Evolutionary conservation across 2,329 filamentous ascomycete genomes (phyloP).

Genomic region (Colletotrichum noveboracense): DNA sequence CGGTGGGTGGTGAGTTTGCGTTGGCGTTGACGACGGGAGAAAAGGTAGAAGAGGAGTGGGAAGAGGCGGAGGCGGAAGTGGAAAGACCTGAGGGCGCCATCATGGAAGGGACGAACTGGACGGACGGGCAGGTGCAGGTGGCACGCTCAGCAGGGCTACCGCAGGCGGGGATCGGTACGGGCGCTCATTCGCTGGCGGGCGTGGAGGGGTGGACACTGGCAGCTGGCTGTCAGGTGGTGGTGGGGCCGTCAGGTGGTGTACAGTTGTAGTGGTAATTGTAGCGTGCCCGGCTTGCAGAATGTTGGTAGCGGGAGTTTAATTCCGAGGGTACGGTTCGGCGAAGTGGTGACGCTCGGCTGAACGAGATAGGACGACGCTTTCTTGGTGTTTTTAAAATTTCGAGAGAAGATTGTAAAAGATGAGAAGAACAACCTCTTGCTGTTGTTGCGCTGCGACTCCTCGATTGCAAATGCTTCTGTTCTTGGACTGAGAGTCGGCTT

Average conservation of each 20-base stretch:
- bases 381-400: not conserved
- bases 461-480: not conserved
- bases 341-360: conserved; percentile 10
- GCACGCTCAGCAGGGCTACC: not conserved
- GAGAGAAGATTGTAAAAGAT: not conserved
- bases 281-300: not conserved
- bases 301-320: conserved; percentile 11
- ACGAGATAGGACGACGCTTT: not conserved
- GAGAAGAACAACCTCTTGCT: not conserved
- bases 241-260: not conserved
- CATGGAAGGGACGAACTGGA: conserved; percentile 17
- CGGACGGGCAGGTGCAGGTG: not conserved
- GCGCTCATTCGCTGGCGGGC: conserved; percentile 7
- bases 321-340: conserved; percentile 19
- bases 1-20: not conserved
- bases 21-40: not conserved
- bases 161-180: conserved; percentile 10
- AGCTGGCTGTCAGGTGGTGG: not conserved
- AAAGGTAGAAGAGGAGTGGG: conserved; percentile 6
- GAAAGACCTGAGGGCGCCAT: conserved; percentile 20
- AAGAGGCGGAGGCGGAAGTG: conserved; percentile 7
- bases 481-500: not conserved
- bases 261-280: not conserved
- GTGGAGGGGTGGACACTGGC: not conserved
- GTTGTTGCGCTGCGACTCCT: not conserved